Percentiles rank a stretch among this genome's conserved stretches.
Conservation (phyloP, 2,329 filamentous ascomycete genomes). For the Beauveria asiatica region DNA sequence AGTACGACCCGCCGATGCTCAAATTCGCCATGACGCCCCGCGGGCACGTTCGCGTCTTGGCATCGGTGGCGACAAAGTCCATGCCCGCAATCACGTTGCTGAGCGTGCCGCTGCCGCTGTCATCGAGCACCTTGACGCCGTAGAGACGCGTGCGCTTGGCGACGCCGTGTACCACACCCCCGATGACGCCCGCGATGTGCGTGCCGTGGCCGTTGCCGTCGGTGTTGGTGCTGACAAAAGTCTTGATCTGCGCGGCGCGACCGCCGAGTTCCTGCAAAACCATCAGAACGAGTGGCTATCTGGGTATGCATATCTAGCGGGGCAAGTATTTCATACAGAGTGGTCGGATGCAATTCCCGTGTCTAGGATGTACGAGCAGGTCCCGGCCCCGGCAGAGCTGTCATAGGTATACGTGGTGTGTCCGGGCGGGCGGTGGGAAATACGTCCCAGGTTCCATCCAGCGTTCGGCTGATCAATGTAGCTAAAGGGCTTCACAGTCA, state of each 20-base stretch:
- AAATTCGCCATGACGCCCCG: conserved; percentile 40
- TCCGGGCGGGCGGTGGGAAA: background rate
- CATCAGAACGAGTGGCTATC: background rate
- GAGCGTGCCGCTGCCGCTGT: conserved; percentile 25
- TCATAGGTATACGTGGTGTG: conserved; percentile 5
- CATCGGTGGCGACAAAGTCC: conserved; percentile 29
- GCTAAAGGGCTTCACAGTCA: background rate
- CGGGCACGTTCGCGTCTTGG: conserved; percentile 21
- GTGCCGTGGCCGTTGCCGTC: conserved; percentile 33
- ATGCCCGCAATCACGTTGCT: conserved; percentile 32
- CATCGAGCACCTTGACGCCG: conserved; percentile 34
- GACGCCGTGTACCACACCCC: conserved; percentile 30
- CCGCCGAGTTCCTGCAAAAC: conserved; percentile 25
- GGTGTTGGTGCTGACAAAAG: conserved; percentile 23
- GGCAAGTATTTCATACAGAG: background rate
- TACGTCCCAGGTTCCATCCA: background rate
- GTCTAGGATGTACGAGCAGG: conserved; percentile 4
- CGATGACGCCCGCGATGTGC: conserved; percentile 32
- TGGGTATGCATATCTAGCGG: background rate
- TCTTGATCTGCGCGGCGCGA: conserved; percentile 22
- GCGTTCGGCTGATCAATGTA: conserved; percentile 3
- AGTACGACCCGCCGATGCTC: conserved; percentile 38
- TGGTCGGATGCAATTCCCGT: background rate
- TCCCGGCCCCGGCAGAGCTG: background rate
- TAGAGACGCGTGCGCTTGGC: conserved; percentile 29